Evolutionary conservation across 352 stramenopile species (phyloP), one percentile per base, ranked within the genome.

Genomic region (Globisporangium spiculum): DNA sequence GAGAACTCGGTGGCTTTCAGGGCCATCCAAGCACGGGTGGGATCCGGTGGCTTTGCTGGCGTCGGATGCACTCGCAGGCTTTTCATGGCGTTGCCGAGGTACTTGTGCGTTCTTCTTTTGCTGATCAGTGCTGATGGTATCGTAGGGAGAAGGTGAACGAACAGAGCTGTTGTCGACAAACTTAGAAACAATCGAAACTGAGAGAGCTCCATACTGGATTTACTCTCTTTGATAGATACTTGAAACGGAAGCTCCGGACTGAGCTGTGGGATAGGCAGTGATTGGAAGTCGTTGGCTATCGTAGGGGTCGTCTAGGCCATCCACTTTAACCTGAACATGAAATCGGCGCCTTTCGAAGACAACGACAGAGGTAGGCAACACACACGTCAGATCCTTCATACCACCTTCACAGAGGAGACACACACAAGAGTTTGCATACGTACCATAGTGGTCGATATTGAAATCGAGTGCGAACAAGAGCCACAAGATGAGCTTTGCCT

Each of bases 401-500:
- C 8, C 1, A 14, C 3, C 1, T 12, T 5, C 36, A 44, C 4
- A 44, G 36, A 12, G 9, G 10, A 44, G 34, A 32, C 30, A 32
- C 34, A 14, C 8, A 41, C 34, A 41, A 14, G 44, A 52, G 46
- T 7, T 24, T 24, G 10, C 46, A 16, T 27, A 16, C 52, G 12
- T 9, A 58, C 24, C 53, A 24, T 58, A 38, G 53, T 38, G 53
- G 3, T 22, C 26, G 53, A 38, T 26, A 1, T 58, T 58, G 52
- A 58, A 58, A 12, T 58, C 53, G 53, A 58, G 53, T 5, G 53
- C 53, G 20, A 58, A 58, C 10, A 58, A 14, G 12, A 58, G 24
- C 53, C 53, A 58, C 3, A 58, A 12, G 53, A 58, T 58, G 12
- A 58, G 53, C 24, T 58, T 58, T 14, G 14, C 53, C 26, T 58